Evolutionary conservation across 805 yeast species (phyloP).

Genomic region (Blastobotrys parvus): DNA sequence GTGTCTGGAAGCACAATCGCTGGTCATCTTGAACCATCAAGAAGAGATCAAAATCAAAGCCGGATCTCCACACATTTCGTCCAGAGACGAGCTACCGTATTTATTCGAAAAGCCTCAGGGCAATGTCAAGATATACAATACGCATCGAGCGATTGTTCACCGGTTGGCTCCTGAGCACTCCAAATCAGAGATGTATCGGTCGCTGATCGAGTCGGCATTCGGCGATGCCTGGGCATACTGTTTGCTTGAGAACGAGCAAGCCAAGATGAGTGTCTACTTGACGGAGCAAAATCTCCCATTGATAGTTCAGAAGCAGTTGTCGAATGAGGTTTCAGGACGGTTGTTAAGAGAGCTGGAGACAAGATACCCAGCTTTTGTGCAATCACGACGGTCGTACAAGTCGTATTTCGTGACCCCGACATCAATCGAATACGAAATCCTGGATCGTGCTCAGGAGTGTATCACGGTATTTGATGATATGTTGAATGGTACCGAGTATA

Average conservation of each 20-base stretch:
- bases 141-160: conserved; percentile 4
- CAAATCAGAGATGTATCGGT: neutral
- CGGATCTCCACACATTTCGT: conserved; percentile 7
- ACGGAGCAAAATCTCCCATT: conserved; percentile 7
- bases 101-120: conserved; percentile 4
- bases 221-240: conserved; percentile 16
- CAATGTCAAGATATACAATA: conserved; percentile 3
- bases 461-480: conserved; percentile 5
- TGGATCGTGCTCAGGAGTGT: conserved; percentile 11
- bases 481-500: conserved; percentile 2
- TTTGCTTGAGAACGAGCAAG: conserved; percentile 8
- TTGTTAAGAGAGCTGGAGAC: conserved; percentile 10
- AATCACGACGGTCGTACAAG: conserved; percentile 4
- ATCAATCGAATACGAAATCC: conserved; percentile 1
- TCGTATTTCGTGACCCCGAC: neutral
- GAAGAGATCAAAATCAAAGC: conserved; percentile 2
- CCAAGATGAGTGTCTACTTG: conserved; percentile 7
- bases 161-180: neutral
- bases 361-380: conserved; percentile 10
- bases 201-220: conserved; percentile 11
- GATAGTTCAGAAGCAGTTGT: conserved; percentile 2
- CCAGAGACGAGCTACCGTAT: conserved; percentile 13
- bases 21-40: conserved; percentile 9
- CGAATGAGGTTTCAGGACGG: conserved; percentile 5
- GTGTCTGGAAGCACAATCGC: conserved; percentile 18